These are phyloP conservation scores for Corymbia citriodora DNA, from an alignment of 441 rosid genomes.

Conservation along the genomic window DNA sequence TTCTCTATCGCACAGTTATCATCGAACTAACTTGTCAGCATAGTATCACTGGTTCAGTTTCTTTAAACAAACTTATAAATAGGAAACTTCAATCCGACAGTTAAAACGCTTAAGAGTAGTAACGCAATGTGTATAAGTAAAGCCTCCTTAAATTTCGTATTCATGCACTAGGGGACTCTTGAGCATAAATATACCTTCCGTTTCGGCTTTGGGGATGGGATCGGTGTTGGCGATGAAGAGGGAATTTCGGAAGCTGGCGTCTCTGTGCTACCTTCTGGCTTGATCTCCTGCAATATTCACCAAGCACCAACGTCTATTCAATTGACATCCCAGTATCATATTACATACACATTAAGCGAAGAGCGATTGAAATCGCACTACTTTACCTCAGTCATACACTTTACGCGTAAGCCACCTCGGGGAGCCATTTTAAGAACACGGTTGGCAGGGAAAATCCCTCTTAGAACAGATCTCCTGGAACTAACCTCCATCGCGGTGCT, in stretches of 20 bases:
- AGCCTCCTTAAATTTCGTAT: not conserved
- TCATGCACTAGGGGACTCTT: not conserved
- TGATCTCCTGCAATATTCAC: not conserved
- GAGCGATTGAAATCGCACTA: not conserved
- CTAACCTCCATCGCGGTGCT: not conserved
- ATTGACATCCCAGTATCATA: fast-evolving
- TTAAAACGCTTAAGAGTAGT: not conserved
- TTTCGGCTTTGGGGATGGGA: not conserved
- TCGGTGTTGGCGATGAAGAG: not conserved
- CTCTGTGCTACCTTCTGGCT: not conserved
- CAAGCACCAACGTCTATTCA: not conserved
- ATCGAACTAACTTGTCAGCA: not conserved
- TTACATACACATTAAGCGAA: not conserved
- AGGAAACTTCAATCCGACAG: not conserved
- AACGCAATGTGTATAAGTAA: not conserved
- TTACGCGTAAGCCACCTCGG: slow-evolving; percentile 16
- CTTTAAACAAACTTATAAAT: not conserved
- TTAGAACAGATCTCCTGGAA: slow-evolving; percentile 1
- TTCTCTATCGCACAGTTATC: not conserved
- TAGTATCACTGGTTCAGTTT: not conserved
- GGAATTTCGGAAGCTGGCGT: not conserved
- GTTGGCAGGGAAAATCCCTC: slow-evolving; percentile 1
- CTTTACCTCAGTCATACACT: slow-evolving; percentile 45
- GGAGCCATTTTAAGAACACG: slow-evolving; percentile 9
- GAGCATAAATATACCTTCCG: not conserved